Base-by-base conservation (phyloP, 2,329 filamentous ascomycete species). In the Phialemoniopsis sp. region DNA sequence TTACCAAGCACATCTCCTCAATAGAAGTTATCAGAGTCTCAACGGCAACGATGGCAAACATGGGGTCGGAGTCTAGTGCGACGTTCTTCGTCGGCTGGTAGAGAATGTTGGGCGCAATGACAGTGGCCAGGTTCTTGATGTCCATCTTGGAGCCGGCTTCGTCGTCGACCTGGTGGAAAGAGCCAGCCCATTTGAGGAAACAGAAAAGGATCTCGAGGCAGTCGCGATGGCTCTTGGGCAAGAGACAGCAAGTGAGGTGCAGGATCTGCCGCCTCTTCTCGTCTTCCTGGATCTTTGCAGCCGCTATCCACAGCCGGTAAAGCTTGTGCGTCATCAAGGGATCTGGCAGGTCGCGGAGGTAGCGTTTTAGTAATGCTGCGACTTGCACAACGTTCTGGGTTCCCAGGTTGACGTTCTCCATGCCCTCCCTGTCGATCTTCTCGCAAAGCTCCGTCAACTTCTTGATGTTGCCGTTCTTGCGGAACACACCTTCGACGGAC, bases 101-200 rank as follows among this genome's bases (percentile, higher is more conserved):
- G 12, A 96, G 74, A 45, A 98, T 89, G 54, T 98, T 98, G 0
- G 93, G 93, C 5, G 91, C 90, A 62, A 98, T 96, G 46, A 98
- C 93, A 4, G 94, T 97, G 4, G 93, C 89, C 46, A 98, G 76
- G 56, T 98, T 98, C 68, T 95, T 89, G 38, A 95, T 87, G 59
- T 98, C 93, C 93, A 98, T 98, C 73, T 97, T 96, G 52, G 91
- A 96, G 18, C 93, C 93, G 16, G 86, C 87, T 59, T 98, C 93
- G 55, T 98, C 93, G 53, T 98, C 93, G 13, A 98, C 83, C 56
- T 96, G 90, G 46, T 94, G 91, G 70, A 98, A 98, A 2, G 90
- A 95, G 5, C 90, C 89, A 5, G 90, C 89, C 91, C 93, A 98
- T 56, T 95, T 95, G 34, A 98, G 74, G 73, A 98, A 98, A 37